A percentile compares a stretch with the other conserved stretches of the same genome.
These are phyloP conservation scores for Diddensiella santjacobensis DNA, from an alignment of 805 yeast genomes.

Conservation along the genomic window DNA sequence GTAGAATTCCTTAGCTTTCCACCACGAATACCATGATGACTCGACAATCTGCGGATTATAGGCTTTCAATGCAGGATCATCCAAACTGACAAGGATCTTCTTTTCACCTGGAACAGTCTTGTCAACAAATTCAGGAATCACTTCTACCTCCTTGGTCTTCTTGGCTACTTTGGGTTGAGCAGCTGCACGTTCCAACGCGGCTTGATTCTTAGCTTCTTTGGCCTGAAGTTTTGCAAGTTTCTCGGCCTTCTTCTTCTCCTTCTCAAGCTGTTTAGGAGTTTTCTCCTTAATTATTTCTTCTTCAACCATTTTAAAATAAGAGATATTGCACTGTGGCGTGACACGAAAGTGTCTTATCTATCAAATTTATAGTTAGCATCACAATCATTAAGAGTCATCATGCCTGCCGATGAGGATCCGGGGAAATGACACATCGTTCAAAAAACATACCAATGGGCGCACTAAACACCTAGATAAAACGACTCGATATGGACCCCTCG, in stretches of 20 bases:
- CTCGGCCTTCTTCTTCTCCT: conserved; percentile 85
- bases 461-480: not conserved
- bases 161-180: conserved; percentile 47
- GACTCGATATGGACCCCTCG: too few species aligned
- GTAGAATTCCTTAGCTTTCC: conserved; percentile 84
- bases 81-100: conserved; percentile 79
- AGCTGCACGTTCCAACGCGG: conserved; percentile 38
- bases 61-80: conserved; percentile 90
- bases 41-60: conserved; percentile 91
- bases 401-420: not conserved
- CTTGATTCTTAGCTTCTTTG: conserved; percentile 61
- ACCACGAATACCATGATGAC: conserved; percentile 97
- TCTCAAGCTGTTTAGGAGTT: conserved; percentile 78
- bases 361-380: too few species aligned
- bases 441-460: not conserved
- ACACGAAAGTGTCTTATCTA: too few species aligned
- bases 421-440: not conserved
- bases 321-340: not conserved
- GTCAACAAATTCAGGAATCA: conserved; percentile 82
- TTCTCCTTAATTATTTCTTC: conserved; percentile 38
- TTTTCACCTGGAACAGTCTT: conserved; percentile 84
- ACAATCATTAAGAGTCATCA: too few species aligned
- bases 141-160: conserved; percentile 64
- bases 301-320: not conserved
- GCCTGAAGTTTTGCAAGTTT: conserved; percentile 84